Evolutionary conservation across 23 red algal species (phyloP).

Genomic region (Chondrus crispus): DNA sequence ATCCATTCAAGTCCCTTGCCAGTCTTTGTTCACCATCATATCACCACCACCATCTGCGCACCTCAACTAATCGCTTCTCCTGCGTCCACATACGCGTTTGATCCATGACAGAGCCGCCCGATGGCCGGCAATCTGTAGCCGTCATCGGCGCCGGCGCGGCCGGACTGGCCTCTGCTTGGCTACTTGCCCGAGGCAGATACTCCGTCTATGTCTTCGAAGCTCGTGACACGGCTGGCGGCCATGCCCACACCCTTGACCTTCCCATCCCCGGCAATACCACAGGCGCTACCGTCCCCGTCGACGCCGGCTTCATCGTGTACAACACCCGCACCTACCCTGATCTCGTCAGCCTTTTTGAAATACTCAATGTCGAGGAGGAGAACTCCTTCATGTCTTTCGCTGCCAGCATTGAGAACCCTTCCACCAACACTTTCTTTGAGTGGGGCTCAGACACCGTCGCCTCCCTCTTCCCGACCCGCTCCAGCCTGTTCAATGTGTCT

Average conservation of each 20-base stretch:
- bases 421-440: conserved; percentile 36
- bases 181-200: conserved; percentile 58
- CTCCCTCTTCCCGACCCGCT: conserved; percentile 66
- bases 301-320: conserved; percentile 96
- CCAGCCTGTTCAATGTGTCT: conserved; percentile 46
- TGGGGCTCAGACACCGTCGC: conserved; percentile 86
- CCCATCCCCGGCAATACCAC: conserved; percentile 7
- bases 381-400: conserved; percentile 97
- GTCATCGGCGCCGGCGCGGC: conserved; percentile 86
- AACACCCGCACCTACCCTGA: conserved; percentile 96
- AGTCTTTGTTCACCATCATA: too few species aligned
- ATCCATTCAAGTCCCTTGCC: too few species aligned
- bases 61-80: too few species aligned
- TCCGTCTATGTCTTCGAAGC: conserved; percentile 86
- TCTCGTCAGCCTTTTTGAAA: conserved; percentile 71
- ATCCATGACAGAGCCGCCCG: background rate
- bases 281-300: conserved; percentile 43
- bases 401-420: conserved; percentile 43
- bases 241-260: conserved; percentile 78
- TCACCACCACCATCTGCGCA: too few species aligned
- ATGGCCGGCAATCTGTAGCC: conserved; percentile 16
- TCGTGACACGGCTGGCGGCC: conserved; percentile 66
- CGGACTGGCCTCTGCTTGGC: conserved; percentile 92
- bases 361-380: conserved; percentile 66
- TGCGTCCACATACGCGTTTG: too few species aligned